Evolutionary conservation across 345 rosid genomes (phyloP), one percentile per base, ranked within the genome.

Genomic region (Balakata baccata): DNA sequence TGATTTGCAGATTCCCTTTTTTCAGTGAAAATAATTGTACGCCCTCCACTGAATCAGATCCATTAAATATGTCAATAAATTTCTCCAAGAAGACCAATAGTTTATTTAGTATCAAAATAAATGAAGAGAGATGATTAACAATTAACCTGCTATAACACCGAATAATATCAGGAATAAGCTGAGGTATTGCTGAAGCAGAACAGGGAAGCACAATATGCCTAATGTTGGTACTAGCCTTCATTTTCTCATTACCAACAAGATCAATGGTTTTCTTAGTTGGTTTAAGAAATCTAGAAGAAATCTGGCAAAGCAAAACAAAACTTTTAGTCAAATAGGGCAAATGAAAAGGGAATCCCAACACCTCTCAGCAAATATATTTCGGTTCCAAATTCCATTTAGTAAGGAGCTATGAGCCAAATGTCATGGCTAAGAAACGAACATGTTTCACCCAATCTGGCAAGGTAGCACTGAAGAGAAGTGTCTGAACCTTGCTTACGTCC

Each of bases 401-500:
- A 50, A 10, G 11, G 46, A 10, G n/a, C 6, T 70, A 53, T n/a
- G 13, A 22, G 62, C 25, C 45, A 57, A 29, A 53, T 39, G 66
- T 64, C 38, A 54, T 18, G 22, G 53, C 22, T 50, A 49, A 78
- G 80, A 74, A 39, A 83, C 94, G 3, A 69, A 96, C 99, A 56
- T 83, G 65, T 85, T 96, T 79, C 84, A 93, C 97, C 99, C 99
- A 96, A 53, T 14, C 5, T 20, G 97, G 99, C 66, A 96, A 80
- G 59, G 99, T 96, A n/a, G 98, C 99, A 84, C 99, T 96, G 83
- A 96, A 96, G 75, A 96, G 99, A 84, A 96, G 95, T 7, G 99
- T 96, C 87, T 90, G 97, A 73, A 96, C 99, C 75, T 93, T 93
- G 69, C 51, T 91, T 62, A 85, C 83, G 75, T 96, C 98, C 71